Evolutionary conservation across 192 early-diverging fungal genomes (phyloP).

Genomic region (Funneliformis geosporum): DNA sequence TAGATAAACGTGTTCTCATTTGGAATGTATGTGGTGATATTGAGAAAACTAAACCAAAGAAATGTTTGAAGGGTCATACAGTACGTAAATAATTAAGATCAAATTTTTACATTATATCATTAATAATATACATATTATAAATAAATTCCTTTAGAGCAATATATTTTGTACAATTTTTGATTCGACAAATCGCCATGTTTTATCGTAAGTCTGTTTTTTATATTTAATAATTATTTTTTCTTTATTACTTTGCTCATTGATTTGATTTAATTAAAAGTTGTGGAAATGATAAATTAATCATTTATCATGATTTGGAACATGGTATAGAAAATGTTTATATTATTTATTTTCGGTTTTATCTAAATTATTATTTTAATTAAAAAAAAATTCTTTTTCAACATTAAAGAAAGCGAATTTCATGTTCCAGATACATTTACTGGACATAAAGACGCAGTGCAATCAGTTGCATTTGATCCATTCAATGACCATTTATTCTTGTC

Average conservation of each 20-base stretch:
- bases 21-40: neutral
- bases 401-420: neutral
- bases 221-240: neutral
- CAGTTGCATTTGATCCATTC: neutral
- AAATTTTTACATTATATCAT: neutral
- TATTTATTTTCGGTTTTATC: neutral
- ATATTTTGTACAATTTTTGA: slow-evolving; percentile 1
- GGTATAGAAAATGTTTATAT: neutral
- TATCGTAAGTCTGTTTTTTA: neutral
- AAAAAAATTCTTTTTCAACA: neutral
- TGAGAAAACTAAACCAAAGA: neutral
- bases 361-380: neutral
- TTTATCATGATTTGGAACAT: slow-evolving; percentile 6
- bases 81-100: neutral
- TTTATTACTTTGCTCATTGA: neutral
- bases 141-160: neutral
- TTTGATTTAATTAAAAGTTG: neutral
- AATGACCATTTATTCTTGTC: slow-evolving; percentile 1
- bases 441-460: slow-evolving; percentile 1
- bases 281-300: neutral
- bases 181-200: neutral
- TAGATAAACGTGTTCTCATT: neutral
- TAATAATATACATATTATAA: neutral
- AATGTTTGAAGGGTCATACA: neutral
- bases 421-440: neutral